phyloP scores from a whole-genome alignment of 78 protist species.

The Guillardia theta region DNA sequence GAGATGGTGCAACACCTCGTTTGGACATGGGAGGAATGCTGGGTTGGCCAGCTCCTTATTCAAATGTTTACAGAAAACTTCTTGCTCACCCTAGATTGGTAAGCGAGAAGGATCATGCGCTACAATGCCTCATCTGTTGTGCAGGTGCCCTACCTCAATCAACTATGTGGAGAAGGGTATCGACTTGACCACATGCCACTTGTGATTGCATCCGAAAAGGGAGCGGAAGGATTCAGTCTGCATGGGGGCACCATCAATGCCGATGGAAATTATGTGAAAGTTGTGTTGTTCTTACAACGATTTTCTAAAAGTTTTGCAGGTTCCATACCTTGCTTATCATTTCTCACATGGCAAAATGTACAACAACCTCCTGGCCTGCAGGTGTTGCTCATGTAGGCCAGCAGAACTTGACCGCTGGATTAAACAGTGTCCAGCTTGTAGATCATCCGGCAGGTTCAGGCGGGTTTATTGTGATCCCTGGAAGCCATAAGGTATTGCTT shows the following conservation, averaged over 20 bases:
- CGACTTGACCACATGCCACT: neutral
- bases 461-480: neutral
- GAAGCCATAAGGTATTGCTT: neutral
- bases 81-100: constrained; percentile 23
- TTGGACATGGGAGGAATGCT: constrained; percentile 44
- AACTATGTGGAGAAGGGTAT: neutral
- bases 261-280: neutral
- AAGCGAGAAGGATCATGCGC: neutral
- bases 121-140: neutral
- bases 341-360: neutral
- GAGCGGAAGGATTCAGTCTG: neutral
- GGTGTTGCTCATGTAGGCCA: neutral
- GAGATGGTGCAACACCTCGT: neutral
- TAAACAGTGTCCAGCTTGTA: neutral
- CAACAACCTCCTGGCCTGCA: constrained; percentile 25
- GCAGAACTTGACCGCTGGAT: neutral
- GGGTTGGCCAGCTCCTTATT: neutral
- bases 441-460: neutral
- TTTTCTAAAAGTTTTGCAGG: too few relatives aligned
- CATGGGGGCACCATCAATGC: neutral
- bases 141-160: constrained; percentile 9
- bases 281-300: too few relatives aligned
- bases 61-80: neutral
- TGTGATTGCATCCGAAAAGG: neutral
- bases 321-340: neutral